Percentiles rank a stretch among this genome's conserved stretches.
Evolutionary conservation across 257 asterid genomes (phyloP).

Genomic region (Solanum stenotomum): DNA sequence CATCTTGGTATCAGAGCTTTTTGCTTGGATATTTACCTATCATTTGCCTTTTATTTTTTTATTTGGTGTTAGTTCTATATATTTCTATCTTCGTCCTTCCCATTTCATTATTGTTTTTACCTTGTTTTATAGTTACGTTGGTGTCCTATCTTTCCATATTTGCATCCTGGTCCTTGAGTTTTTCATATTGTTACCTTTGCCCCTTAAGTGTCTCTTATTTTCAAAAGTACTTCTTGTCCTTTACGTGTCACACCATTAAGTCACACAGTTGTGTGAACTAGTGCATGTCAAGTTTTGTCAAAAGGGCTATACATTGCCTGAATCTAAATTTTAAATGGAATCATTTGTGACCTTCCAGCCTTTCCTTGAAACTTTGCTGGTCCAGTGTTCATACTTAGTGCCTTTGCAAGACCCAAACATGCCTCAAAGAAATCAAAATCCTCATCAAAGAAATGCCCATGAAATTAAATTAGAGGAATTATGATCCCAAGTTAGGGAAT

Average conservation of each 20-base stretch:
- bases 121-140: not conserved
- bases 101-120: not conserved
- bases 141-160: not conserved
- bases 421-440: not conserved
- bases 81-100: not conserved
- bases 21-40: not conserved
- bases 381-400: not conserved
- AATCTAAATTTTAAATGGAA: not conserved
- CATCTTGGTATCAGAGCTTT: not conserved
- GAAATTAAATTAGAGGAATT: not conserved
- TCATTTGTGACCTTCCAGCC: not conserved
- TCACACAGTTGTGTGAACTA: not conserved
- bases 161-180: not conserved
- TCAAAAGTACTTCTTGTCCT: not conserved
- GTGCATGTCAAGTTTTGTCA: not conserved
- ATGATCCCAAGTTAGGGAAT: not conserved
- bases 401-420: not conserved
- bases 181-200: not conserved
- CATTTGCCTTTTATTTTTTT: not conserved
- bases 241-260: not conserved
- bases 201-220: not conserved
- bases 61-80: not conserved
- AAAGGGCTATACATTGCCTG: not conserved
- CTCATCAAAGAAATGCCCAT: not conserved
- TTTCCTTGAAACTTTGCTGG: not conserved